Conservation (phyloP, 2,329 filamentous ascomycete genomes). For the Pyrenochaeta sp. region DNA sequence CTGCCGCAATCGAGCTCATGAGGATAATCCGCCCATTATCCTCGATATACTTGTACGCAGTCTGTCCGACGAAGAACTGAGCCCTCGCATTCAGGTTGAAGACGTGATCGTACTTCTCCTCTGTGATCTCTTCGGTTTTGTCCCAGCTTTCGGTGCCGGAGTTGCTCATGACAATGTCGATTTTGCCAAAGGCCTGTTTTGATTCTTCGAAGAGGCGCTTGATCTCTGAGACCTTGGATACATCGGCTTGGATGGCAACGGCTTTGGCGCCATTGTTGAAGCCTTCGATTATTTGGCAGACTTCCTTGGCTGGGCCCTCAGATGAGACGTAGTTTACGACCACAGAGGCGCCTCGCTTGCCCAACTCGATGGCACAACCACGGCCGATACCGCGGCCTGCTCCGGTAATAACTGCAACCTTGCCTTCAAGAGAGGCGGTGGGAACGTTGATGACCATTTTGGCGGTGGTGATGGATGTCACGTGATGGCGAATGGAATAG, state of each 20-base stretch:
- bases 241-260: conserved; percentile 67
- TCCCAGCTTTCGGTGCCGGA: conserved; percentile 71
- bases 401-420: conserved; percentile 68
- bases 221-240: conserved; percentile 63
- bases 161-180: conserved; percentile 61
- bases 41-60: conserved; percentile 74
- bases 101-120: conserved; percentile 75
- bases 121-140: conserved; percentile 71
- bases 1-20: conserved; percentile 74
- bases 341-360: conserved; percentile 68
- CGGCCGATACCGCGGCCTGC: conserved; percentile 71
- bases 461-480: conserved; percentile 17
- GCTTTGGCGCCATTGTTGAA: conserved; percentile 59
- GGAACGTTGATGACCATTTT: conserved; percentile 54
- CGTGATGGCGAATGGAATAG: conserved; percentile 17
- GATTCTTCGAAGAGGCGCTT: conserved; percentile 61
- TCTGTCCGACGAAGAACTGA: conserved; percentile 80
- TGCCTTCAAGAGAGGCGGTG: conserved; percentile 59
- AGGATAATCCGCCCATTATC: conserved; percentile 76
- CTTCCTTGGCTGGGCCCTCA: conserved; percentile 58
- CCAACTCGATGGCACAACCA: conserved; percentile 72
- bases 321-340: conserved; percentile 71
- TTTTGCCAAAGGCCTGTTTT: conserved; percentile 53
- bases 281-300: conserved; percentile 54
- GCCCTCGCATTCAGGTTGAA: conserved; percentile 73